A percentile compares a stretch with the other conserved stretches of the same genome.
Evolutionary conservation across 352 stramenopile genomes (phyloP).

Genomic region (Globisporangium takayamanum): DNA sequence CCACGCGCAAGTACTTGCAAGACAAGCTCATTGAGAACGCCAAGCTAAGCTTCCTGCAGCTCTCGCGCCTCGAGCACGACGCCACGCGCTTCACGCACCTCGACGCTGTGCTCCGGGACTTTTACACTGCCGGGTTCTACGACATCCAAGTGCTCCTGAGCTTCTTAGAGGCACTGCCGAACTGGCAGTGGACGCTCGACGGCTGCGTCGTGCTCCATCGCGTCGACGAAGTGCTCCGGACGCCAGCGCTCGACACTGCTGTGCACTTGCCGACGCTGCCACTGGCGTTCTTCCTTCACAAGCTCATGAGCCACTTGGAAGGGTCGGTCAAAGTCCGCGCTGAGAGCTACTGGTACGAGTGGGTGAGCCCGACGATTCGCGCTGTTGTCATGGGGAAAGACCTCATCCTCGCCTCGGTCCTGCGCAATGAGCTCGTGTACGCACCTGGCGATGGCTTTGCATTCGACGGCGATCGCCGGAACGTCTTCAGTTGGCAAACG

Average conservation of each 20-base stretch:
- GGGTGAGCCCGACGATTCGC: constrained; percentile 46
- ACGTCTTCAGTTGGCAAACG: constrained; percentile 40
- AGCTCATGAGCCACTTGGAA: constrained; percentile 59
- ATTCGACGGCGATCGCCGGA: constrained; percentile 42
- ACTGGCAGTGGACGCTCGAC: constrained; percentile 66
- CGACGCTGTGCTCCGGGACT: constrained; percentile 50
- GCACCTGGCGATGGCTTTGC: constrained; percentile 32
- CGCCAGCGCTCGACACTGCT: constrained; percentile 20
- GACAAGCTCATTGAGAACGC: constrained; percentile 52
- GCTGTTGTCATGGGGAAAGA: constrained; percentile 40
- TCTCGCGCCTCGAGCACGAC: constrained; percentile 38
- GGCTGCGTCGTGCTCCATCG: constrained; percentile 58
- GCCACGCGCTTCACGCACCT: constrained; percentile 29
- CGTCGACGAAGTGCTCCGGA: constrained; percentile 39
- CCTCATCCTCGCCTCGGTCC: constrained; percentile 31
- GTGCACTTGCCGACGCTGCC: constrained; percentile 50
- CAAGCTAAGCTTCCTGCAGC: constrained; percentile 43
- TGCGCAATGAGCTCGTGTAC: constrained; percentile 37
- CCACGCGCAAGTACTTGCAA: constrained; percentile 36
- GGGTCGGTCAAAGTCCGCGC: constrained; percentile 40
- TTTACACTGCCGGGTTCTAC: constrained; percentile 55
- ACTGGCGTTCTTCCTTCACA: constrained; percentile 62
- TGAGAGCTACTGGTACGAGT: constrained; percentile 63
- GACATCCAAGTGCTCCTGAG: constrained; percentile 58
- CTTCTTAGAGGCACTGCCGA: constrained; percentile 61